Evolutionary conservation across 768 basidiomycete species (phyloP).

Genomic region (Lyophyllum semitale): DNA sequence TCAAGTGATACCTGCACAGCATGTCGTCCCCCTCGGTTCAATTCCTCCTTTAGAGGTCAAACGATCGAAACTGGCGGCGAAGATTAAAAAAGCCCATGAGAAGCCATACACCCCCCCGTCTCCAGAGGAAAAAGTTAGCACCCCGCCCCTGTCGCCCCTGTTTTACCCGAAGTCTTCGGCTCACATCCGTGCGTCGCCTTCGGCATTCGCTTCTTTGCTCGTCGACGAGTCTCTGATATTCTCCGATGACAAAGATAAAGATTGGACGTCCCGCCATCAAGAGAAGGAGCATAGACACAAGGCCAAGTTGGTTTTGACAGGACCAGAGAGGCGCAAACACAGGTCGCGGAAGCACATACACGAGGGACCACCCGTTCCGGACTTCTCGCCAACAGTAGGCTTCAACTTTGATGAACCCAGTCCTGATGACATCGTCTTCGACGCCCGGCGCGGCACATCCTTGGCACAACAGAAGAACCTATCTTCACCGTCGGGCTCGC

Average conservation of each 20-base stretch:
- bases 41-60: conserved; percentile 37
- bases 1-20: conserved; percentile 39
- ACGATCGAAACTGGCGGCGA: conserved; percentile 76
- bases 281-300: conserved; percentile 28
- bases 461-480: conserved; percentile 41
- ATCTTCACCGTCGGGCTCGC: conserved; percentile 16
- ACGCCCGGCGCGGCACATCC: conserved; percentile 76
- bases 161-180: conserved; percentile 54
- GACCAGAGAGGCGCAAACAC: conserved; percentile 21
- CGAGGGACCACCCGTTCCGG: conserved; percentile 32
- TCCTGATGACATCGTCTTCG: conserved; percentile 87
- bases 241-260: conserved; percentile 36
- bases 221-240: conserved; percentile 49
- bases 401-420: conserved; percentile 84
- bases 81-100: conserved; percentile 61
- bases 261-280: conserved; percentile 26
- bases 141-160: conserved; percentile 48
- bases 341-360: conserved; percentile 26
- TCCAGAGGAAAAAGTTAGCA: conserved; percentile 40
- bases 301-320: conserved; percentile 8
- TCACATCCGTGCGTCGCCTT: conserved; percentile 73
- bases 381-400: conserved; percentile 32
- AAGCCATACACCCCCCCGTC: conserved; percentile 33
- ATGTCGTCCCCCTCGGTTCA: conserved; percentile 43
- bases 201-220: conserved; percentile 74